Evolutionary conservation across 2,329 filamentous ascomycete species (phyloP).

Genomic region (Penicillium italicum): DNA sequence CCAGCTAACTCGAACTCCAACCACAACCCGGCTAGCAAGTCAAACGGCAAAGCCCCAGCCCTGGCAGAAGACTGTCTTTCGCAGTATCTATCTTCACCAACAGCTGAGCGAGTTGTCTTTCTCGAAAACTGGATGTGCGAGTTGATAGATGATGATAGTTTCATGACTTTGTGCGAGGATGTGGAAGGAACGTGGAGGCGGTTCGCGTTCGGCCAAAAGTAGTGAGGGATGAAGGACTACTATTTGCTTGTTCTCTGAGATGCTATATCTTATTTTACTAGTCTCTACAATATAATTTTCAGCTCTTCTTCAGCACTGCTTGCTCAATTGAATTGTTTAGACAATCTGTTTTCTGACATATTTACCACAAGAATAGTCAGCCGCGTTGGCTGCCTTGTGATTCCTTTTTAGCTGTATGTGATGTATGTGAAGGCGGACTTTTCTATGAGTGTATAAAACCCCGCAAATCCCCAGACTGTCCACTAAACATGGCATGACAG

Average conservation of each 20-base stretch:
- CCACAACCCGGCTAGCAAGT: neutral
- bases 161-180: slow-evolving; percentile 40
- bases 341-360: neutral
- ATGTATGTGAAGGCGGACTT: no score
- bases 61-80: slow-evolving; percentile 27
- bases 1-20: neutral
- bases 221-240: neutral
- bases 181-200: slow-evolving; percentile 41
- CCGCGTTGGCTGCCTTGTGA: no score
- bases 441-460: no score
- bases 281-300: neutral
- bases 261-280: neutral
- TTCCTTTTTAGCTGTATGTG: no score
- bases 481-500: neutral
- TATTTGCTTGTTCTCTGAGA: neutral
- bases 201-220: slow-evolving; percentile 36
- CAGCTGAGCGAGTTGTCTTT: slow-evolving; percentile 30
- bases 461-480: neutral
- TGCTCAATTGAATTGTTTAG: neutral
- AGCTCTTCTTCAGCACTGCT: neutral
- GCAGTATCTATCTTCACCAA: slow-evolving; percentile 30
- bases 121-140: slow-evolving; percentile 43
- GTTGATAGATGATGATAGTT: slow-evolving; percentile 41
- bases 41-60: neutral
- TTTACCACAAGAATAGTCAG: no score